These are phyloP conservation scores for Diaporthe vexans DNA, from an alignment of 2,329 filamentous ascomycete genomes.

Conservation along the genomic window DNA sequence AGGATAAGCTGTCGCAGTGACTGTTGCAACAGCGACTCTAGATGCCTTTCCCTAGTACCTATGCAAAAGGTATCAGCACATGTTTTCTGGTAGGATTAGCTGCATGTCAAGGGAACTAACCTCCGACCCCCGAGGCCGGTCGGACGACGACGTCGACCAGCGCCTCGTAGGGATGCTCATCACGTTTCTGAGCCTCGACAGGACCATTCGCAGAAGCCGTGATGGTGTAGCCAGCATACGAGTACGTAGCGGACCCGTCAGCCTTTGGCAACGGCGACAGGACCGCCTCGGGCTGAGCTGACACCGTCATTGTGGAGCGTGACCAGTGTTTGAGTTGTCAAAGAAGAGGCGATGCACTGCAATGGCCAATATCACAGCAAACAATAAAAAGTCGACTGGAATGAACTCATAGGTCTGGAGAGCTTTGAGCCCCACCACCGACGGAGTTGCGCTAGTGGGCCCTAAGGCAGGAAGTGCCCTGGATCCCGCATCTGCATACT, in stretches of 20 bases:
- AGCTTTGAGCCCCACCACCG: constrained; percentile 33
- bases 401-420: constrained; percentile 40
- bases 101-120: constrained; percentile 58
- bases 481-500: background rate
- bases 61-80: constrained; percentile 47
- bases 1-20: constrained; percentile 82
- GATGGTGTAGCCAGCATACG: constrained; percentile 82
- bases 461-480: constrained; percentile 16
- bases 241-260: constrained; percentile 85
- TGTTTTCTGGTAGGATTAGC: constrained; percentile 28
- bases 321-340: constrained; percentile 32
- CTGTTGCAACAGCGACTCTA: constrained; percentile 81
- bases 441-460: constrained; percentile 15
- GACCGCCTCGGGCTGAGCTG: constrained; percentile 63
- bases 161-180: constrained; percentile 93
- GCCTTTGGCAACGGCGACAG: constrained; percentile 76
- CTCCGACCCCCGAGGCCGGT: constrained; percentile 86
- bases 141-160: constrained; percentile 91
- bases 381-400: constrained; percentile 18
- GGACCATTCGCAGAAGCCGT: constrained; percentile 92
- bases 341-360: constrained; percentile 26
- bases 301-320: constrained; percentile 54
- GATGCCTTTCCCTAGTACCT: constrained; percentile 83
- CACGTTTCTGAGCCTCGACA: constrained; percentile 87
- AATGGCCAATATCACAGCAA: background rate